Conservation (phyloP, 192 early-diverging fungal species). For the Gigaspora rosea region DNA sequence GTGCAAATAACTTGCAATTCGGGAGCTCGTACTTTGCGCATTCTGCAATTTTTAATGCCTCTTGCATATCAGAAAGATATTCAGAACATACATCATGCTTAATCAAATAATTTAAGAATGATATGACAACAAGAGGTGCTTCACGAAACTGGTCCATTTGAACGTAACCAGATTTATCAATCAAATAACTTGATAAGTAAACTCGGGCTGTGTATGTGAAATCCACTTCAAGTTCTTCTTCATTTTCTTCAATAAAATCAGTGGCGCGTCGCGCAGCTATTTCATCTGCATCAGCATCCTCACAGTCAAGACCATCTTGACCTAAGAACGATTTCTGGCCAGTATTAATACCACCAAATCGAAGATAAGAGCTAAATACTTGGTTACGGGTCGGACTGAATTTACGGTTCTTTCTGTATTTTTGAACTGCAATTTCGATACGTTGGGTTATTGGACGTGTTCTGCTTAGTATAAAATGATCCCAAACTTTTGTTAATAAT, state of each 20-base stretch:
- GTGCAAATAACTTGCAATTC: constrained; percentile 45
- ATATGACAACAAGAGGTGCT: constrained; percentile 45
- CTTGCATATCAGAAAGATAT: constrained; percentile 48
- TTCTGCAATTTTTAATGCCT: constrained; percentile 45
- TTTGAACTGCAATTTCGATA: constrained; percentile 53
- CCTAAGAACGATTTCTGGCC: constrained; percentile 56
- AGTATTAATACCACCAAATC: constrained; percentile 54
- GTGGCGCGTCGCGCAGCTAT: constrained; percentile 41
- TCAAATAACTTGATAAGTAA: constrained; percentile 55
- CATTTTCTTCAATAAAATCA: constrained; percentile 45
- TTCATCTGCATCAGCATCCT: constrained; percentile 47
- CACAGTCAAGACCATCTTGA: constrained; percentile 37
- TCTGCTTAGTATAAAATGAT: constrained; percentile 31
- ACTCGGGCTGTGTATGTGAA: constrained; percentile 49
- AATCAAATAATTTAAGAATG: constrained; percentile 52
- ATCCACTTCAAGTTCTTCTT: constrained; percentile 42
- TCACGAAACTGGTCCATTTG: constrained; percentile 48
- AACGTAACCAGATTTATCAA: constrained; percentile 49
- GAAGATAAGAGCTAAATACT: constrained; percentile 53
- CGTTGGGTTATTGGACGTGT: constrained; percentile 45
- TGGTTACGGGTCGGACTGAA: constrained; percentile 42
- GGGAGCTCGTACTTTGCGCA: constrained; percentile 52
- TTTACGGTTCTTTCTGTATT: constrained; percentile 57
- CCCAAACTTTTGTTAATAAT: neutral
- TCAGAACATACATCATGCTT: constrained; percentile 55